Base-by-base conservation (phyloP, 257 asterid genomes). In the Buddleja alternifolia region DNA sequence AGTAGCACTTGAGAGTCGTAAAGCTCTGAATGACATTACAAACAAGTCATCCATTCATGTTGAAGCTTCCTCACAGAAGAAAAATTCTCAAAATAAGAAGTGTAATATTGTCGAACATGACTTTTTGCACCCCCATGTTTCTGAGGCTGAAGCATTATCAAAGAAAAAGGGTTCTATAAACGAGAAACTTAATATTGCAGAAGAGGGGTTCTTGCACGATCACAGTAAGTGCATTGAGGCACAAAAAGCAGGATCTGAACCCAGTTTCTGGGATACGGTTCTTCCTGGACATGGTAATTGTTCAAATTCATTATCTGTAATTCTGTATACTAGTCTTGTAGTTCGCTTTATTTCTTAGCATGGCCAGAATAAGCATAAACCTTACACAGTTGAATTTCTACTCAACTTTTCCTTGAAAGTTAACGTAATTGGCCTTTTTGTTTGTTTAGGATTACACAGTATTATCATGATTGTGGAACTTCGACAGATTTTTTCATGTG, bases 1-100 rank as follows among this genome's bases (percentile, higher is more conserved):
- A 55, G 59, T 60, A 60, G 79, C 71, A 34, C 66, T 69, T n/a
- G 81, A 84, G 74, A 72, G 64, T 51, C 96, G 96, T 64, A 79
- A 81, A 75, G 89, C 91, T 69, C 85, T 88, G 48, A 83, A 80
- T 59, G 96, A 86, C 74, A 89, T 89, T 65, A 84, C 96, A 48
- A 89, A 89, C 84, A 89, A 86, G 82, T 72, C 84, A 40, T 72
- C 78, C 51, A 37, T 60, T 56, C 69, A 23, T 46, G 62, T 39
- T 10, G 84, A 84, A 64, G 79, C 84, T 59, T 62, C 81, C 60
- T 66, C 83, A 7, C 82, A 34, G 81, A 78, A 76, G 60, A 84
- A 67, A 39, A 58, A 5, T 24, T 58, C 70, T 17, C 86, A 73
- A 44, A 79, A 48, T 67, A 81, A 72, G 44, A 82, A 78, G 75